phyloP scores from a whole-genome alignment of 805 yeast species.

The Candida parachauliodes region DNA sequence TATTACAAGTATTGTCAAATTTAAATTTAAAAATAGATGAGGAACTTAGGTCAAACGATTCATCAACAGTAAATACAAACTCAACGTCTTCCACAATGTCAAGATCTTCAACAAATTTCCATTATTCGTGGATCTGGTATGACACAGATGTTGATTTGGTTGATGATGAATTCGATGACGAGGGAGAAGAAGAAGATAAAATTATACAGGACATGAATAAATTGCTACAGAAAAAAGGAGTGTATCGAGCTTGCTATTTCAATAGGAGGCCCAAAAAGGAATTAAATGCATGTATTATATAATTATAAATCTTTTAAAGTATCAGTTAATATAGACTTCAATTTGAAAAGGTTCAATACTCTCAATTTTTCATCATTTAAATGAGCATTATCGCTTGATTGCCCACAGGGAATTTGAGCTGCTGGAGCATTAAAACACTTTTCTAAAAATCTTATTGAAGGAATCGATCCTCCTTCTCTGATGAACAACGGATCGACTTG shows the following conservation, averaged over 20 bases:
- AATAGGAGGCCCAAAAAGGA: slow-evolving; percentile 5
- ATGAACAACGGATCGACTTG: slow-evolving; percentile 77
- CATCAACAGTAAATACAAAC: background rate
- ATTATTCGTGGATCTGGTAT: slow-evolving; percentile 30
- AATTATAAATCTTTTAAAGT: slow-evolving; percentile 40
- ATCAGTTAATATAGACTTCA: slow-evolving; percentile 59
- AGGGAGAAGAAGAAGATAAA: slow-evolving; percentile 12
- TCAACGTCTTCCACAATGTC: slow-evolving; percentile 3
- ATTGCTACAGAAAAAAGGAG: background rate
- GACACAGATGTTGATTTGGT: slow-evolving; percentile 25
- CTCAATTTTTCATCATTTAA: slow-evolving; percentile 82
- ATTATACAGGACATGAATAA: slow-evolving; percentile 15
- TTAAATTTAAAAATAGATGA: slow-evolving; percentile 10
- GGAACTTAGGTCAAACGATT: background rate
- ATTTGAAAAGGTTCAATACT: slow-evolving; percentile 69
- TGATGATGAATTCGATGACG: slow-evolving; percentile 16
- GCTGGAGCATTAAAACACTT: slow-evolving; percentile 82
- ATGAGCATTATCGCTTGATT: slow-evolving; percentile 91
- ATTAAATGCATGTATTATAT: slow-evolving; percentile 7
- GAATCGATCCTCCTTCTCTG: slow-evolving; percentile 96
- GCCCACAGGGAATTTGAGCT: slow-evolving; percentile 96
- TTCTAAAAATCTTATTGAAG: slow-evolving; percentile 81
- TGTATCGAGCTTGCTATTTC: slow-evolving; percentile 8
- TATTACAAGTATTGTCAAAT: slow-evolving; percentile 15
- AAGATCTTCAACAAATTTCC: background rate